Conservation (phyloP, 139 green algal genomes). For the Zygnema circumcarinatum region DNA sequence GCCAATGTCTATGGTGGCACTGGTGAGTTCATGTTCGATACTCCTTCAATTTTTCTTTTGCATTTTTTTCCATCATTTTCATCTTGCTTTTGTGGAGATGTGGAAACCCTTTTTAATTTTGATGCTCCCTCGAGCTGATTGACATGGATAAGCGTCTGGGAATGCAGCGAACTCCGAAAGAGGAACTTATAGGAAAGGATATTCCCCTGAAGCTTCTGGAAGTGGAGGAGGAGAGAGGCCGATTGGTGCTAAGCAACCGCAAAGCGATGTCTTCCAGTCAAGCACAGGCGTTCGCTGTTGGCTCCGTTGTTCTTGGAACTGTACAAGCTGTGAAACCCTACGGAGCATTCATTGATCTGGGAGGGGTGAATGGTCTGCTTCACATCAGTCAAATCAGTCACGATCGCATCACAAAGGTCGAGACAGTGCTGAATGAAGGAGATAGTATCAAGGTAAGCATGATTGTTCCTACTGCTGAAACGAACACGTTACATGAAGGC, state of each 20-base stretch:
- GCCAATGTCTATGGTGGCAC: slow-evolving; percentile 75
- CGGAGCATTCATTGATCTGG: slow-evolving; percentile 96
- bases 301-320: slow-evolving; percentile 90
- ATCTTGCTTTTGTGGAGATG: too few relatives aligned
- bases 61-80: too few relatives aligned
- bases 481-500: too few relatives aligned
- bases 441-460: slow-evolving; percentile 93
- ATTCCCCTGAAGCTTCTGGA: slow-evolving; percentile 94
- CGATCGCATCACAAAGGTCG: slow-evolving; percentile 88
- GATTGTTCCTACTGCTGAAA: too few relatives aligned
- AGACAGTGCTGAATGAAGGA: slow-evolving; percentile 84
- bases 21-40: slow-evolving; percentile 48
- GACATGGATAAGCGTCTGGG: not conserved
- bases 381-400: slow-evolving; percentile 97
- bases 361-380: slow-evolving; percentile 89
- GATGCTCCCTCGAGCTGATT: too few relatives aligned
- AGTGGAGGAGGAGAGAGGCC: slow-evolving; percentile 86
- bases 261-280: slow-evolving; percentile 59
- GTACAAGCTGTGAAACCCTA: slow-evolving; percentile 93
- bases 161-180: slow-evolving; percentile 21
- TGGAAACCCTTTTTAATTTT: too few relatives aligned
- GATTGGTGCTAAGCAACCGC: slow-evolving; percentile 87
- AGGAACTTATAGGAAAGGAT: slow-evolving; percentile 73
- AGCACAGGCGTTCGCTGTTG: slow-evolving; percentile 69
- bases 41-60: too few relatives aligned